Conservation (phyloP, 208 protist species). For the Leishmania guyanensis region DNA sequence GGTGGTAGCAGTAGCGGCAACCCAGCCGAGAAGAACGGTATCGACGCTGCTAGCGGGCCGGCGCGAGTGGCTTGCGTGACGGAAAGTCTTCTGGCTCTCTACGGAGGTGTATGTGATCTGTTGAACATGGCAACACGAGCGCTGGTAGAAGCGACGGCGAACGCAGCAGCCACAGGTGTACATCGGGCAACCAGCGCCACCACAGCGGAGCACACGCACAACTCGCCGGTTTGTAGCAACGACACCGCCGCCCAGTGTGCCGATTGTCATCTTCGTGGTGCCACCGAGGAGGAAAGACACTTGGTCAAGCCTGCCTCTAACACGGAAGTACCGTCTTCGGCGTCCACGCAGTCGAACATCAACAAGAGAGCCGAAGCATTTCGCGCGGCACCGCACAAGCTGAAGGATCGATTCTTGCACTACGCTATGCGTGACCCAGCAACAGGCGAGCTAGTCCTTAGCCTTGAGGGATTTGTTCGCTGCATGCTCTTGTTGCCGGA, state of each 20-base stretch:
- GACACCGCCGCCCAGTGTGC: neutral
- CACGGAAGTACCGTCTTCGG: neutral
- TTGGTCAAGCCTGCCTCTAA: neutral
- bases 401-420: conserved; percentile 38
- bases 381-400: conserved; percentile 18
- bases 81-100: neutral
- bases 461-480: conserved; percentile 42
- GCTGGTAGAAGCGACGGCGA: neutral
- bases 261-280: neutral
- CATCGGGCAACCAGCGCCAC: neutral
- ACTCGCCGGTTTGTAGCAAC: neutral
- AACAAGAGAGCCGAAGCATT: neutral
- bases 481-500: conserved; percentile 53
- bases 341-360: neutral
- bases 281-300: neutral
- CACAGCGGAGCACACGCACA: neutral
- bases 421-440: conserved; percentile 36
- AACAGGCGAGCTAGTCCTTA: conserved; percentile 40
- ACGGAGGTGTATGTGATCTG: neutral
- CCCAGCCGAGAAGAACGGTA: neutral
- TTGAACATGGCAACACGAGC: neutral
- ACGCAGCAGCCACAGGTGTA: neutral
- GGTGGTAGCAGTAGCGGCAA: neutral
- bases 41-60: neutral
- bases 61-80: neutral